Evolutionary conservation across 2,329 filamentous ascomycete species (phyloP).

Genomic region (Sclerotinia glacialis): DNA sequence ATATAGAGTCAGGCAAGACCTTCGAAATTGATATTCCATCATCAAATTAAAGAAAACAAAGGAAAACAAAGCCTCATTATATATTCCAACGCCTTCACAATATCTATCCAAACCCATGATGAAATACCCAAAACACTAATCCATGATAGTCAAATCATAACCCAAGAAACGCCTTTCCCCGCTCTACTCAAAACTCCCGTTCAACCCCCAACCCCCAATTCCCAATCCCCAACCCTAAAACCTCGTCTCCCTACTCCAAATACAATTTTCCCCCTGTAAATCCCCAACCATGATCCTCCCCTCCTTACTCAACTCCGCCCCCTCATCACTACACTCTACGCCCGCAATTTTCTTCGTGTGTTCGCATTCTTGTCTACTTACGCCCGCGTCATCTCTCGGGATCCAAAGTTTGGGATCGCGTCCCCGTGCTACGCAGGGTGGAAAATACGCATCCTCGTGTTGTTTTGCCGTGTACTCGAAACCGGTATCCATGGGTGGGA

Average conservation of each 20-base stretch:
- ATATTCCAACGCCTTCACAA: no score
- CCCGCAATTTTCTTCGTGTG: slow-evolving; percentile 52
- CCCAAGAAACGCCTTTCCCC: not conserved
- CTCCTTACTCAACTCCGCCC: slow-evolving; percentile 51
- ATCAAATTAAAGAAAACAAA: not conserved
- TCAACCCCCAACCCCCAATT: no score
- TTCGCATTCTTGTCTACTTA: slow-evolving; percentile 55
- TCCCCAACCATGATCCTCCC: slow-evolving; percentile 26
- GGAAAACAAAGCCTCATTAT: no score
- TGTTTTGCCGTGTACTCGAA: slow-evolving; percentile 47
- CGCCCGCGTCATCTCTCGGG: slow-evolving; percentile 55
- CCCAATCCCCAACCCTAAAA: not conserved
- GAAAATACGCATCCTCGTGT: slow-evolving; percentile 51
- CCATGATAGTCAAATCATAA: not conserved
- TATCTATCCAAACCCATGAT: not conserved
- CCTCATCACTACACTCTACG: slow-evolving; percentile 58
- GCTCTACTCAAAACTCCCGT: not conserved
- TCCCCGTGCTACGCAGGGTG: slow-evolving; percentile 55
- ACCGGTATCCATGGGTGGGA: slow-evolving; percentile 49
- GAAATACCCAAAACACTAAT: not conserved
- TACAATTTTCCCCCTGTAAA: slow-evolving; percentile 25
- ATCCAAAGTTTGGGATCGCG: slow-evolving; percentile 56
- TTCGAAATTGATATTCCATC: not conserved
- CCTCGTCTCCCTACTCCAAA: slow-evolving; percentile 9
- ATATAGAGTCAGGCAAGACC: no score